Evolutionary conservation across 495 filamentous ascomycete species (phyloP).

Genomic region (Lophium mytilinum): DNA sequence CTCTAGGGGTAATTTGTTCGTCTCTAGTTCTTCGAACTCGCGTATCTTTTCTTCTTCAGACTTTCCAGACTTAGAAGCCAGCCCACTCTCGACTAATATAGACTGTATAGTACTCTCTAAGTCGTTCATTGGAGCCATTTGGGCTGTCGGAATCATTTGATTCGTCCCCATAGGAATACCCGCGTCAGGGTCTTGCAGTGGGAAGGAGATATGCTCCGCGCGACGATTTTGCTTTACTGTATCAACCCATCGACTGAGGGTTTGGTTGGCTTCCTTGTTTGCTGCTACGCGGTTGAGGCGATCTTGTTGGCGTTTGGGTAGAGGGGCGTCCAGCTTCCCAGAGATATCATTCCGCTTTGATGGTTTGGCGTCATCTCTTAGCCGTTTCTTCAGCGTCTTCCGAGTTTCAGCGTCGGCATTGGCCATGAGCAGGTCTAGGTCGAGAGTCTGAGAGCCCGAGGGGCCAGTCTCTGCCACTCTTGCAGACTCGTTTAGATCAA

Average conservation of each 20-base stretch:
- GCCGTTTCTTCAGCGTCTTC: conserved; percentile 69
- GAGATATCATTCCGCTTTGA: conserved; percentile 45
- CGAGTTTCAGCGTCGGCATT: conserved; percentile 65
- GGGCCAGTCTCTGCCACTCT: conserved; percentile 52
- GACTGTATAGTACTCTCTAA: conserved; percentile 75
- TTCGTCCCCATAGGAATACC: conserved; percentile 39
- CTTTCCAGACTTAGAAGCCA: conserved; percentile 51
- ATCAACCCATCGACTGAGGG: conserved; percentile 81
- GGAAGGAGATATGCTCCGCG: conserved; percentile 89
- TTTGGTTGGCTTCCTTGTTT: conserved; percentile 85
- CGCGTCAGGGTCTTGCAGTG: conserved; percentile 63
- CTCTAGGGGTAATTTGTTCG: conserved; percentile 55
- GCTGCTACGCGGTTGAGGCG: conserved; percentile 75
- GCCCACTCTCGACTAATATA: conserved; percentile 82
- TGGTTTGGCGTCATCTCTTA: conserved; percentile 45
- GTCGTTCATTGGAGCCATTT: conserved; percentile 59
- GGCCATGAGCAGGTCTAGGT: conserved; percentile 67
- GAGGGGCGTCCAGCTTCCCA: conserved; percentile 73
- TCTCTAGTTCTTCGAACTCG: conserved; percentile 61
- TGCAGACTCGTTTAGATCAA: conserved; percentile 44
- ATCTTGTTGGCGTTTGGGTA: conserved; percentile 86
- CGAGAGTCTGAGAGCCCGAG: conserved; percentile 60
- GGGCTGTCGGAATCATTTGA: conserved; percentile 47
- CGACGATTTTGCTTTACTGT: conserved; percentile 90
- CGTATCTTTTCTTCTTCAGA: conserved; percentile 56